Evolutionary conservation across 2,329 filamentous ascomycete genomes (phyloP), one percentile per base, ranked within the genome.

Genomic region (Lecanicillium sp.): DNA sequence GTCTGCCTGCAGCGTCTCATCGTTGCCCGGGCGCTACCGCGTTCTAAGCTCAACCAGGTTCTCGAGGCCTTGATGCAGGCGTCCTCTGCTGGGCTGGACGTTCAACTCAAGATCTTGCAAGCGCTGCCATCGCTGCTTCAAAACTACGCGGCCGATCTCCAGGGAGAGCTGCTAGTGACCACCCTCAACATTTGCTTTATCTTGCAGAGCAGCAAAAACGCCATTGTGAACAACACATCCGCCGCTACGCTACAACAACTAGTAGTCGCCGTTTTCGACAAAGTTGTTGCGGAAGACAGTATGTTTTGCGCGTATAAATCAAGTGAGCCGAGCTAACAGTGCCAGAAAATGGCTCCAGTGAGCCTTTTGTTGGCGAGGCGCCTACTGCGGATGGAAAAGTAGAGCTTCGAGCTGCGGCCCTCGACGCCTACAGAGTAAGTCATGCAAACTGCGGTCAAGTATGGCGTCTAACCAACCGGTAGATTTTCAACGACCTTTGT

Each of bases 231-330:
- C 62, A 94, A 94, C 58, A 97, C 94, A 1, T 93, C 93, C 9
- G 89, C 91, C 21, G 93, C 93, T n/a, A 97, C 93, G 2, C 72
- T 98, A 46, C 91, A 96, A 66, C 93, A 97, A 65, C 78, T 98
- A 12, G 84, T 97, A 7, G 88, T 93, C 26, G 86, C 87, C 1
- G 86, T 95, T 0, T 97, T 96, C 66, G 93, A 97, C 63, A 93
- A 94, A 63, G 89, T 96, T 2, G 79, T 83, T 1, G 71, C 72
- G 5, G 90, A 96, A 70, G 90, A 96, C 62, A 83, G 83, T 85
- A 67, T 63, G 79, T 74, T 11, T 41, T 17, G 38, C 23, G n/a
- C 21, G 9, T 15, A 8, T 11, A 20, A 1, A 9, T 14, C 1
- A 11, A 17, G 37, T n/a, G 2, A 19, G 2, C 36, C 5, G 12